Percentiles rank a stretch among this genome's conserved stretches.
Evolutionary conservation across 2,329 filamentous ascomycete species (phyloP).

Genomic region (Sphaceloma murrayae): DNA sequence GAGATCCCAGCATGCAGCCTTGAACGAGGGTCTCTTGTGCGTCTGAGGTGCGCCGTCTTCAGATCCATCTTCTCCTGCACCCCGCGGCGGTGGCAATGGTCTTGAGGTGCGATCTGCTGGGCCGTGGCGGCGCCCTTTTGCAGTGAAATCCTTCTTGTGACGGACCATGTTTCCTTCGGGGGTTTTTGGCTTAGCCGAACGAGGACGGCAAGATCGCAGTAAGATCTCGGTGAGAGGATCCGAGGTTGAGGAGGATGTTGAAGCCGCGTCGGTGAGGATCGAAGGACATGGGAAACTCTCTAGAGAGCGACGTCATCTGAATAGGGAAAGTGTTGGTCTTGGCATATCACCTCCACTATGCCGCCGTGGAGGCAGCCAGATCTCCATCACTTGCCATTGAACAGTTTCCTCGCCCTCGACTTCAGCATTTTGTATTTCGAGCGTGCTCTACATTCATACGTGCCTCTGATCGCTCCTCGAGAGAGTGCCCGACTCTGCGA

Average conservation of each 20-base stretch:
- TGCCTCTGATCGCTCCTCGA: no score
- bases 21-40: constrained; percentile 52
- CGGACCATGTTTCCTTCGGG: constrained; percentile 59
- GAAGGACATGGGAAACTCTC: constrained; percentile 2
- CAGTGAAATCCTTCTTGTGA: constrained; percentile 82
- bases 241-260: no score
- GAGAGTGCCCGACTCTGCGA: no score
- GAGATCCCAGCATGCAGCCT: constrained; percentile 95
- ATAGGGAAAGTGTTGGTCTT: constrained; percentile 10
- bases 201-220: background rate
- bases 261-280: no score
- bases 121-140: constrained; percentile 60
- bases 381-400: constrained; percentile 13
- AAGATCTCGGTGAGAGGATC: background rate
- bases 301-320: constrained; percentile 8
- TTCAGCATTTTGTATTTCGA: no score
- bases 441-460: no score
- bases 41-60: constrained; percentile 19
- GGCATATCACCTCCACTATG: constrained; percentile 12
- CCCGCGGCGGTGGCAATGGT: constrained; percentile 19
- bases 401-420: no score
- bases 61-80: constrained; percentile 19
- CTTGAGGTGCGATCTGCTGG: constrained; percentile 19
- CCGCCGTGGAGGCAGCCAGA: background rate
- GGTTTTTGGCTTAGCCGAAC: background rate